Base-by-base conservation (phyloP, 495 filamentous ascomycete genomes). In the Trichoderma gamsii region DNA sequence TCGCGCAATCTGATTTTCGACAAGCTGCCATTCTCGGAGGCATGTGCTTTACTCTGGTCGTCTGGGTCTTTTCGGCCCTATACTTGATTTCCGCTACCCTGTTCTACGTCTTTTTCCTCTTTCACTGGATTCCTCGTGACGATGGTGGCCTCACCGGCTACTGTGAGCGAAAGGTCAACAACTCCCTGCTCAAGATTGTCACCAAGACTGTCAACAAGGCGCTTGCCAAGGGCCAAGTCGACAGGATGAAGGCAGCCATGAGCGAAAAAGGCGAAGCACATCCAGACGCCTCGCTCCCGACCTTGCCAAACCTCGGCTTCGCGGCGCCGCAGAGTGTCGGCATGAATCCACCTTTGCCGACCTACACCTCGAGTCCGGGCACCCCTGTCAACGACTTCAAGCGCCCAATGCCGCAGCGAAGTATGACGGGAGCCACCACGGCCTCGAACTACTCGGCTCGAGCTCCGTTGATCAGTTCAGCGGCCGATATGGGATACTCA, bases 31-130 rank as follows among this genome's bases (percentile, higher is more conserved):
- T 97, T 68, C 79, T 97, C 27, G 87, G 86, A 38, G 88, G 91
- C 74, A 99, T 99, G 95, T 76, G 91, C 41, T 97, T 96, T 76
- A 97, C 94, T 0, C 76, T 97, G 32, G 73, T 97, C 68, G 86
- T 99, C 72, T 99, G 94, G 94, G 80, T 94, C 12, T 84, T 99
- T 69, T 88, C 89, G 0, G 85, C 90, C 15, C 73, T 97, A 51
- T 90, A 88, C 41, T 82, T 99, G 59, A 73, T 91, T 8, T 71
- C 91, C 11, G 91, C 91, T 0, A 78, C 86, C 52, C 69, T 94
- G 1, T 85, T 96, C 51, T 99, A 96, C 76, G 76, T 97, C 35
- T 83, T 88, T 69, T 99, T 95, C 80, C 83, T 99, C 4, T 97
- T 91, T 84, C 89, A 92, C 76, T 90, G 92, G 71, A 96, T 99